phyloP scores from a whole-genome alignment of 1,284 basidiomycete species.

The Pseudozyma sp. region DNA sequence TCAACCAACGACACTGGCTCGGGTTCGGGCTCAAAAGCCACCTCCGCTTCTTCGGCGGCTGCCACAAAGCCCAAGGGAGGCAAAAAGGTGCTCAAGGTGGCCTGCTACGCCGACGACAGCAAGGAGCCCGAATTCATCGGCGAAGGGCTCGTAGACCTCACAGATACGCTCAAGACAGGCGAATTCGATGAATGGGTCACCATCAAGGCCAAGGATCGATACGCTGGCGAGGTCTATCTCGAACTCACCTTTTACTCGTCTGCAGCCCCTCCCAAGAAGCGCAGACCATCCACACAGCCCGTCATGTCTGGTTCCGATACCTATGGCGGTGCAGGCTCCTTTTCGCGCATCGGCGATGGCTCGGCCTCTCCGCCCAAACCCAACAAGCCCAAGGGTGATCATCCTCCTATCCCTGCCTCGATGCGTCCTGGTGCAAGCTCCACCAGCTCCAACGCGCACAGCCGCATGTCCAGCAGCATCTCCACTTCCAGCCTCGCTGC shows the following conservation, averaged over 20 bases:
- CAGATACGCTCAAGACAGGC: conserved; percentile 89
- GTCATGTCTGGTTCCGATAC: conserved; percentile 43
- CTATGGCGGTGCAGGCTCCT: conserved; percentile 63
- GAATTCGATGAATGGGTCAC: conserved; percentile 98
- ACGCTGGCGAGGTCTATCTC: conserved; percentile 66
- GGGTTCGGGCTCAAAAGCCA: conserved; percentile 18
- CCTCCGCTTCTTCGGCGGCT: conserved; percentile 72
- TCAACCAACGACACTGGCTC: conserved; percentile 36
- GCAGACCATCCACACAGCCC: conserved; percentile 43
- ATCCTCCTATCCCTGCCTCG: conserved; percentile 55
- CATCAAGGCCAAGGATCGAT: conserved; percentile 63
- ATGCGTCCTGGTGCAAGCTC: conserved; percentile 50
- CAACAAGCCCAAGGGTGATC: conserved; percentile 23
- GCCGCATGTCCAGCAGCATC: conserved; percentile 44
- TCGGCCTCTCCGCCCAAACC: conserved; percentile 39
- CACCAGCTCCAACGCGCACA: conserved; percentile 15
- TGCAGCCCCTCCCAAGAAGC: conserved; percentile 60
- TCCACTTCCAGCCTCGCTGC: conserved; percentile 42
- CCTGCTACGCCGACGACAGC: conserved; percentile 93
- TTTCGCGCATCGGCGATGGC: conserved; percentile 45
- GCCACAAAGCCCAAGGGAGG: conserved; percentile 73
- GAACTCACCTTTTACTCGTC: conserved; percentile 67
- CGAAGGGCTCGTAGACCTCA: conserved; percentile 86
- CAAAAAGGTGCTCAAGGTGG: conserved; percentile 81
- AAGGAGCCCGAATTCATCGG: conserved; percentile 96